Conservation (phyloP, 106 monocot species). For the Acanthochlamys bracteata region DNA sequence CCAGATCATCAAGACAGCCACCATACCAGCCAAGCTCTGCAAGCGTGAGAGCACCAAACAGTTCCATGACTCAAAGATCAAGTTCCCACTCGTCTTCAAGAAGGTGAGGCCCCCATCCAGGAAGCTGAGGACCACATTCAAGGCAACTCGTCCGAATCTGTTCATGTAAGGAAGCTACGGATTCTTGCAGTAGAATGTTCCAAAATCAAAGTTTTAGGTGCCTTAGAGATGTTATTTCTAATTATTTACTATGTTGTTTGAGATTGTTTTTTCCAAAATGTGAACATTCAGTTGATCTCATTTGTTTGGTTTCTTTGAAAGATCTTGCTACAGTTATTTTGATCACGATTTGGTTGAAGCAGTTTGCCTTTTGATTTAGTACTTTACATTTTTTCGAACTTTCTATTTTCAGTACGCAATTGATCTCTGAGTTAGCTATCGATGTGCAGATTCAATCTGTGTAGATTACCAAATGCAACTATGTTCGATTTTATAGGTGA, state of each 20-base stretch:
- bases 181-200: neutral
- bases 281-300: neutral
- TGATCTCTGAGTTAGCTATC: no score
- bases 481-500: no score
- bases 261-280: neutral
- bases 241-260: neutral
- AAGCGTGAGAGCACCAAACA: constrained; percentile 82
- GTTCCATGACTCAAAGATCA: constrained; percentile 76
- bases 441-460: no score
- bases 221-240: neutral
- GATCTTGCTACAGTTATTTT: no score
- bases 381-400: no score
- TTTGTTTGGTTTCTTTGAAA: no score
- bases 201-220: neutral
- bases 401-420: no score
- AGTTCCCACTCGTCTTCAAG: constrained; percentile 61
- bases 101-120: constrained; percentile 71
- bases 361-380: no score
- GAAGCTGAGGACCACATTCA: constrained; percentile 80
- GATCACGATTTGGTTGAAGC: no score
- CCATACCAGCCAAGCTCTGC: constrained; percentile 62
- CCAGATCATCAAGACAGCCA: constrained; percentile 81
- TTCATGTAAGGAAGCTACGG: constrained; percentile 33
- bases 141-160: constrained; percentile 62
- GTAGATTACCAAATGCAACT: no score